Conservation (phyloP, 202 grass and related monocot genomes). For the Saccharum hybrid region DNA sequence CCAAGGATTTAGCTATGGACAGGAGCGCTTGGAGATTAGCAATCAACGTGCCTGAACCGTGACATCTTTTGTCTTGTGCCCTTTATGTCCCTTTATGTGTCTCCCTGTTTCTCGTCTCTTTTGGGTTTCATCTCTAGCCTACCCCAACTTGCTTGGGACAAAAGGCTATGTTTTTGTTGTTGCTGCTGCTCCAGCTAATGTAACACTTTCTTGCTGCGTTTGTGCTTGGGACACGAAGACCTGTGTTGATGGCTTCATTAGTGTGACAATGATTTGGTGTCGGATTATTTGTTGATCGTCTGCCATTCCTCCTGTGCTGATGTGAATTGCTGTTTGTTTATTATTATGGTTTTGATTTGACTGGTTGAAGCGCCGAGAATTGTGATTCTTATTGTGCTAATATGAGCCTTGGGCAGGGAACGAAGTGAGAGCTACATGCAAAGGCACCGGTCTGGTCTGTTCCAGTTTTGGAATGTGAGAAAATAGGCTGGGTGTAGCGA, state of each 20-base stretch:
- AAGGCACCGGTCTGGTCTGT: no score
- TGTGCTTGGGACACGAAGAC: constrained; percentile 28
- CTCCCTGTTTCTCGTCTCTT: no score
- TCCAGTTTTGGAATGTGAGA: background rate
- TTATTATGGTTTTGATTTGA: background rate
- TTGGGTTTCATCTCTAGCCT: no score
- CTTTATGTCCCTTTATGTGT: no score
- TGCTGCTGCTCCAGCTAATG: constrained; percentile 38
- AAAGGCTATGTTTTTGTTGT: no score
- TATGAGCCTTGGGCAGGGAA: background rate
- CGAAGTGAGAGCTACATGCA: no score
- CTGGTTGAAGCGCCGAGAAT: background rate
- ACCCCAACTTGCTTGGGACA: no score
- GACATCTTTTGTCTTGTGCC: no score
- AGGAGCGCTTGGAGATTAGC: no score
- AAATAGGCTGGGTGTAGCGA: no score
- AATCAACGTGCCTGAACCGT: no score
- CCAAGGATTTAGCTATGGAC: no score
- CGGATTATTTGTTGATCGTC: background rate
- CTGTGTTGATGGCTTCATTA: background rate
- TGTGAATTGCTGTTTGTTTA: background rate
- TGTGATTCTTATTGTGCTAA: background rate
- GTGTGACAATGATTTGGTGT: background rate
- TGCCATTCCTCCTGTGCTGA: background rate
- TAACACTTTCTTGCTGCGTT: constrained; percentile 27